phyloP scores from a whole-genome alignment of 345 rosid genomes.

The Eucalyptus fibrosa region DNA sequence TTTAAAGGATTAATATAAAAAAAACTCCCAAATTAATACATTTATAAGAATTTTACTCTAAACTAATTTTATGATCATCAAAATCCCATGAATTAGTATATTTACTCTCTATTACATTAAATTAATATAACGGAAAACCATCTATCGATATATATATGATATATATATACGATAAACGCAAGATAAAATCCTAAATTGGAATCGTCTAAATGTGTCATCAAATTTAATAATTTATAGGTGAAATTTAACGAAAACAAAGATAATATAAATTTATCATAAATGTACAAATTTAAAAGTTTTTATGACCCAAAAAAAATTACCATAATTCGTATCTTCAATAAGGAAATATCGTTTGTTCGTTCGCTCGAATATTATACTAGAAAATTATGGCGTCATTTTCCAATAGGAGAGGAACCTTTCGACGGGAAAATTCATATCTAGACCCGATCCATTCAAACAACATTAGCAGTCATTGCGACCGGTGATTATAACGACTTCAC shows the following conservation, averaged over 20 bases:
- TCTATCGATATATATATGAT: too few species aligned
- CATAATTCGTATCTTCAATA: not conserved
- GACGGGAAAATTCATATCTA: not conserved
- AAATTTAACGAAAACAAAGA: too few species aligned
- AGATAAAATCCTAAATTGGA: fast-evolving
- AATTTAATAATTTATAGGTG: fast-evolving
- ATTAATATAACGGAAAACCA: fast-evolving
- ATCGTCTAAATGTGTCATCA: fast-evolving
- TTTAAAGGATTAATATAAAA: too few species aligned
- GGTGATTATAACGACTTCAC: not conserved
- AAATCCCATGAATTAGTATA: not conserved
- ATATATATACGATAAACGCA: fast-evolving
- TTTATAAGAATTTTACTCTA: too few species aligned
- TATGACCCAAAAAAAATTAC: too few species aligned
- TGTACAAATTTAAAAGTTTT: fast-evolving
- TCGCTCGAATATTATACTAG: fast-evolving
- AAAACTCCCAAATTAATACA: too few species aligned
- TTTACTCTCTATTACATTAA: too few species aligned
- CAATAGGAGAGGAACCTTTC: not conserved
- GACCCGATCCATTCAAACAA: not conserved
- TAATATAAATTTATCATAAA: too few species aligned
- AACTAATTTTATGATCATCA: too few species aligned
- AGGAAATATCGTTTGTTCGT: fast-evolving
- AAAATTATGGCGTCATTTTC: not conserved
- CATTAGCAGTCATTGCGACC: fast-evolving